Base-by-base conservation (phyloP, 2,329 filamentous ascomycete species). In the Hymenoscyphus albidus region DNA sequence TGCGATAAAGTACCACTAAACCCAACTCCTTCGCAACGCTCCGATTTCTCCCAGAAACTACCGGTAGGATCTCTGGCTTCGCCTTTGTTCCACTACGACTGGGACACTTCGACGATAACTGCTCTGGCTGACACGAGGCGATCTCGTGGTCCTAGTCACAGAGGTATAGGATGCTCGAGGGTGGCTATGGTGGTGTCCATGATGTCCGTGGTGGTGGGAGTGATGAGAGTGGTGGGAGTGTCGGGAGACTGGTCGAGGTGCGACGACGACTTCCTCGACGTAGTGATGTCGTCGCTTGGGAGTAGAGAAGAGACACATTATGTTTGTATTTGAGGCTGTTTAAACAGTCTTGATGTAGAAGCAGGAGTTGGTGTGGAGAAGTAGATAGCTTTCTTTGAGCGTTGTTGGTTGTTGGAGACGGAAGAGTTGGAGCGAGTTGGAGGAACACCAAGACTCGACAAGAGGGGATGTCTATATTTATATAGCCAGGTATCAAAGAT, bases 271-370 rank as follows among this genome's bases (percentile, higher is more conserved):
- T 66, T 72, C 70, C 64, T 73, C 72, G 38, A 69, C 67, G 56
- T 71, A 71, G 32, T 59, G 67, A 69, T 65, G 69, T 32, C 63
- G 71, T 57, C 60, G 68, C n/a, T 66, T 68, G 22, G 70, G 66
- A 10, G 69, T 54, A 0, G 70, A 69, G 62, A 71, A 73, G 62
- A 73, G 69, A 68, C 71, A 73, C 71, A 73, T 73, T 12, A 59
- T 69, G 62, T 35, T 60, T 18, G 5, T 42, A 27, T 18, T 38
- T 22, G 12, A 5, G 16, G 12, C 14, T 16, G n/a, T 42, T 18
- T 10, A 31, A 31, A n/a, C 40, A 14, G 27, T 22, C 22, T 59
- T 40, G 32, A 12, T 18, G 42, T 44, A 44, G 42, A 44, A n/a
- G 9, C 6, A 18, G 5, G n/a, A 5, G 22, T 54, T 27, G 9